These are phyloP conservation scores for Novymonas esmeraldas DNA, from an alignment of 208 protist species.

Conservation along the genomic window DNA sequence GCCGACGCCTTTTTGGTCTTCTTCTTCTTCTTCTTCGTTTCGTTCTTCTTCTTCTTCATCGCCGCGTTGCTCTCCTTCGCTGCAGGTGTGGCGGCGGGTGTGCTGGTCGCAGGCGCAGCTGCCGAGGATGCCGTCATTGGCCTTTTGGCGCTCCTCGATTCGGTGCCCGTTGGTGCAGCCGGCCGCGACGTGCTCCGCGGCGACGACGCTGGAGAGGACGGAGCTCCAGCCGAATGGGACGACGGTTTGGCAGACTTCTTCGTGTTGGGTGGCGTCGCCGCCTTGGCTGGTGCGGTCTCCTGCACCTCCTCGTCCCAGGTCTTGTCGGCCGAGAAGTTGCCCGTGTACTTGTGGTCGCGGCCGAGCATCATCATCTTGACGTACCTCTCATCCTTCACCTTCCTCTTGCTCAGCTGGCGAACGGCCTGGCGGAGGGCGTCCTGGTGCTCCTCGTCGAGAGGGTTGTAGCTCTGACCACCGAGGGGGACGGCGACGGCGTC, in stretches of 20 bases:
- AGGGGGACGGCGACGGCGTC: constrained; percentile 72
- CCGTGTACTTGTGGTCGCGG: constrained; percentile 42
- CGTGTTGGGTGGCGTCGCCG: constrained; percentile 3
- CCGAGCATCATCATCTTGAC: constrained; percentile 70
- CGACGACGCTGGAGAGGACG: not conserved
- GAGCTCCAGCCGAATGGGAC: not conserved
- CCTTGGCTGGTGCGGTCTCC: constrained; percentile 20
- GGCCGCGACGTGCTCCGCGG: not conserved
- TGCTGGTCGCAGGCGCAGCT: not conserved
- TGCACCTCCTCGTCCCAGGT: constrained; percentile 84
- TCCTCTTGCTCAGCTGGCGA: constrained; percentile 62
- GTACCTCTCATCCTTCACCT: constrained; percentile 72
- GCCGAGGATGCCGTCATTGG: not conserved
- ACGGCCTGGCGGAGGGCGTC: constrained; percentile 61
- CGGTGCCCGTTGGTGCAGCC: not conserved
- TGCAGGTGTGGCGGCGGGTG: not conserved
- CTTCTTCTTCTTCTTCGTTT: constrained; percentile 31
- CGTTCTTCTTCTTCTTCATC: constrained; percentile 3
- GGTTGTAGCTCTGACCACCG: constrained; percentile 89
- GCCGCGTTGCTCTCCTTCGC: constrained; percentile 4
- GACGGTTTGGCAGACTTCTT: constrained; percentile 16
- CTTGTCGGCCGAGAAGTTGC: constrained; percentile 73
- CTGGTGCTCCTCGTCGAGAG: constrained; percentile 77
- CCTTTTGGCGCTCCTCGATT: too few species aligned
- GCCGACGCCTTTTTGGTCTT: constrained; percentile 33